Base-by-base conservation (phyloP, 2,329 filamentous ascomycete species). In the Pleochaeta shiraiana region DNA sequence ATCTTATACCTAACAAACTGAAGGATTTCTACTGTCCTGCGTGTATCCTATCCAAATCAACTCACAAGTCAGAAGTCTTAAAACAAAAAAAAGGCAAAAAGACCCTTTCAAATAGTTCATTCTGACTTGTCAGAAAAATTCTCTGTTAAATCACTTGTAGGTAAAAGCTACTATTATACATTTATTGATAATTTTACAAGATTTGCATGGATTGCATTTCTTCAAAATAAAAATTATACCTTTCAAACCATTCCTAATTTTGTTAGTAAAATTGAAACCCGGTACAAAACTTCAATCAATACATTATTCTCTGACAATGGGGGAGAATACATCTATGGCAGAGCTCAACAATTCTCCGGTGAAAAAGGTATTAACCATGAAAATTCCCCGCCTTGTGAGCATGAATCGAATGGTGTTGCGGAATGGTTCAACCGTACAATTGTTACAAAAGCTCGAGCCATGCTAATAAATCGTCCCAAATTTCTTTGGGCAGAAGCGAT, bases 121-220 rank as follows among this genome's bases (percentile, higher is more conserved):
- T 60, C 55, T 33, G 55, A 60, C n/a, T 30, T 60, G 6, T 60
- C 55, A 19, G 55, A 30, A 34, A 60, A 60, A 31, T 60, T 60
- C n/a, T 60, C 55, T 24, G 31, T 60, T 60, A 16, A 60, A 33
- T 60, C 55, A 31, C 30, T 60, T 16, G 26, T 4, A 28, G 30
- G 55, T 33, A 34, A 60, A 60, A 19, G 24, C 4, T 57, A 57
- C 19, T 57, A 57, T 19, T 26, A 26, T 24, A 57, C 50, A 57
- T 57, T 26, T 57, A 57, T 57, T 31, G 50, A 57, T 6, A 26
- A 57, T 26, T 57, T 28, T 57, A 28, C 50, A 21, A 19, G 14
- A 26, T 57, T 26, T 26, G 50, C 3, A 7, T 57, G 24, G 50
- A 57, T 57, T 11, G 24, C 19, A 19, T 57, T 57, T 28, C 50